Evolutionary conservation across 192 early-diverging fungal genomes (phyloP).

Genomic region (Cetraspora pellucida): DNA sequence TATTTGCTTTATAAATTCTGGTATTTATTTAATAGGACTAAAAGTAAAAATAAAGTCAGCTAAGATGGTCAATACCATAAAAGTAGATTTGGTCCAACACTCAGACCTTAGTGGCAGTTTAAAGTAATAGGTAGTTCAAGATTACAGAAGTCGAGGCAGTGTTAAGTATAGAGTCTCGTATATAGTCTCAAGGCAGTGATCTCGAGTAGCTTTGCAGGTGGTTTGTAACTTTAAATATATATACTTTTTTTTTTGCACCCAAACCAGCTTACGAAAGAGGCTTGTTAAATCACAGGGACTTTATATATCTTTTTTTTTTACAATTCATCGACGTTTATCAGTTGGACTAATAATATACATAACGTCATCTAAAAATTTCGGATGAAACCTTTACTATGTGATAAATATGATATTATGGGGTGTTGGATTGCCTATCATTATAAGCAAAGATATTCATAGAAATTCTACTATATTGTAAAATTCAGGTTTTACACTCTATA

Average conservation of each 20-base stretch:
- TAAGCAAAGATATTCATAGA: too few relatives aligned
- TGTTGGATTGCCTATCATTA: too few relatives aligned
- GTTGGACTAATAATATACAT: too few relatives aligned
- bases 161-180: background rate
- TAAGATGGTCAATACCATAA: background rate
- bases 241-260: conserved; percentile 3
- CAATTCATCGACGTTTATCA: too few relatives aligned
- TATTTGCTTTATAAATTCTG: conserved; percentile 1
- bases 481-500: too few relatives aligned
- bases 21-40: background rate
- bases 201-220: background rate
- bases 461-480: too few relatives aligned
- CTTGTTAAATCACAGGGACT: background rate
- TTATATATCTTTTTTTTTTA: too few relatives aligned
- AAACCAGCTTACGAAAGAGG: conserved; percentile 19
- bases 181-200: background rate
- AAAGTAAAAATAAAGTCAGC: background rate
- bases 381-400: too few relatives aligned
- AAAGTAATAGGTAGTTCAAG: background rate
- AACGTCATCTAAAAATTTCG: too few relatives aligned
- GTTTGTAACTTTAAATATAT: conserved; percentile 7
- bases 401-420: too few relatives aligned
- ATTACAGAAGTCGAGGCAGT: background rate
- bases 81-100: background rate
- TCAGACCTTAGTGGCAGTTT: background rate